A percentile compares a stretch with the other conserved stretches of the same genome.
phyloP scores from a whole-genome alignment of 2,329 filamentous ascomycete species.

The Fusarium dlaminii region DNA sequence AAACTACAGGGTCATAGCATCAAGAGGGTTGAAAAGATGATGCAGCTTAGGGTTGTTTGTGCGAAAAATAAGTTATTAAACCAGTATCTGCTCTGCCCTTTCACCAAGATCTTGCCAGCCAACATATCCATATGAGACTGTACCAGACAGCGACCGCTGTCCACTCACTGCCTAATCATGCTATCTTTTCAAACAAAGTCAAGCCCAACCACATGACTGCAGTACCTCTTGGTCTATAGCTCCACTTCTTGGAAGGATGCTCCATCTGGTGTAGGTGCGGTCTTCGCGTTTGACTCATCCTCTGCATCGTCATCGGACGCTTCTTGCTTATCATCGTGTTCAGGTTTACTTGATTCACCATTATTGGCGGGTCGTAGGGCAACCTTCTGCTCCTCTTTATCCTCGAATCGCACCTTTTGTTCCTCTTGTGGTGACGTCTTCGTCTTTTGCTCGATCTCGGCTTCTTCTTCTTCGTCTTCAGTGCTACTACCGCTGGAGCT shows the following conservation, averaged over 20 bases:
- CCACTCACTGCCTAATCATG: conserved; percentile 6
- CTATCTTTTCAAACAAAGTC: conserved; percentile 2
- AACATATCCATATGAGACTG: conserved; percentile 13
- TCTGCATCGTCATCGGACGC: conserved; percentile 48
- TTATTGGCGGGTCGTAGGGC: conserved; percentile 55
- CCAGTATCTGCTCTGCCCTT: conserved; percentile 31
- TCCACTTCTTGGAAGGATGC: conserved; percentile 72
- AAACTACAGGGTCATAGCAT: background rate
- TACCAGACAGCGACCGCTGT: conserved; percentile 3
- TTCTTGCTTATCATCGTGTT: conserved; percentile 44
- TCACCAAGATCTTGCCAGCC: conserved; percentile 19
- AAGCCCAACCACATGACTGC: background rate
- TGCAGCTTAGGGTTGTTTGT: background rate
- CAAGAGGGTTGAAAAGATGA: background rate
- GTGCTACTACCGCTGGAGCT: conserved; percentile 30
- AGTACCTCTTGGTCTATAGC: conserved; percentile 51
- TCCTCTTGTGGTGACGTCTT: conserved; percentile 54
- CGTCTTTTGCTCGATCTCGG: conserved; percentile 50
- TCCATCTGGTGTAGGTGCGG: conserved; percentile 61
- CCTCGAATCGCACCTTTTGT: conserved; percentile 66
- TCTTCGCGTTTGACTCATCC: conserved; percentile 51
- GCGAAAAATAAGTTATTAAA: conserved; percentile 31
- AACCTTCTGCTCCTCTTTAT: conserved; percentile 64
- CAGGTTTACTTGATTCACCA: conserved; percentile 45
- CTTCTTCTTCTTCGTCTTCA: conserved; percentile 39